These are phyloP conservation scores for Salvia hispanica DNA, from an alignment of 257 asterid species.

Conservation along the genomic window DNA sequence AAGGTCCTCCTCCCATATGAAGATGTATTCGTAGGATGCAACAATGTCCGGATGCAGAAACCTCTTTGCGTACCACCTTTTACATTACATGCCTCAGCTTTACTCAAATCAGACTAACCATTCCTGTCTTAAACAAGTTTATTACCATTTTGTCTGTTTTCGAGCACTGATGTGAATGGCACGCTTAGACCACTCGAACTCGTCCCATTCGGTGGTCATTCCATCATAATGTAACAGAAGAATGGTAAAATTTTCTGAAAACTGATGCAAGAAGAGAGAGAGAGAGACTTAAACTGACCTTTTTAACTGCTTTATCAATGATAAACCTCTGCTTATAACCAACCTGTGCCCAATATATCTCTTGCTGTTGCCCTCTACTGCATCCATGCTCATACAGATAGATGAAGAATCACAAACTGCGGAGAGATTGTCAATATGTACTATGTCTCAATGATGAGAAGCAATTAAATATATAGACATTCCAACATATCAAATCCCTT, in stretches of 20 bases:
- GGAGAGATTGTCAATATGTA: background rate
- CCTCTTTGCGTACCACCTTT: slow-evolving; percentile 57
- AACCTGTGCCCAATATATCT: slow-evolving; percentile 47
- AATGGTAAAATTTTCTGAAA: slow-evolving; percentile 62
- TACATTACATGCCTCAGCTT: slow-evolving; percentile 13
- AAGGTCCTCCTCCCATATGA: too few relatives aligned
- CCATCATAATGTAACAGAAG: too few relatives aligned
- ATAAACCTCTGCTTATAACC: too few relatives aligned
- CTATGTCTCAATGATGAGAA: background rate
- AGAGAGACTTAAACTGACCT: slow-evolving; percentile 40
- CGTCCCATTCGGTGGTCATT: too few relatives aligned
- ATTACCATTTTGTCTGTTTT: slow-evolving; percentile 79
- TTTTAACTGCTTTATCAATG: too few relatives aligned
- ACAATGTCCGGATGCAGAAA: too few relatives aligned
- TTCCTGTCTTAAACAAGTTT: too few relatives aligned
- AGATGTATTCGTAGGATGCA: too few relatives aligned
- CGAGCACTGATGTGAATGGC: slow-evolving; percentile 66
- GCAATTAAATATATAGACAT: background rate
- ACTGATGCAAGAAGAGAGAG: slow-evolving; percentile 40
- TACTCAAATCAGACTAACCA: background rate
- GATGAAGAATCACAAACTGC: background rate
- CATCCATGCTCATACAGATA: slow-evolving; percentile 34
- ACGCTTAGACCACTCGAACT: slow-evolving; percentile 68
- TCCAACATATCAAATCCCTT: slow-evolving; percentile 2
- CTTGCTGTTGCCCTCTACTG: slow-evolving; percentile 41